A percentile compares a stretch with the other conserved stretches of the same genome.
These are phyloP conservation scores for Ormosia semicastrata DNA, from an alignment of 306 rosid genomes.

Conservation along the genomic window DNA sequence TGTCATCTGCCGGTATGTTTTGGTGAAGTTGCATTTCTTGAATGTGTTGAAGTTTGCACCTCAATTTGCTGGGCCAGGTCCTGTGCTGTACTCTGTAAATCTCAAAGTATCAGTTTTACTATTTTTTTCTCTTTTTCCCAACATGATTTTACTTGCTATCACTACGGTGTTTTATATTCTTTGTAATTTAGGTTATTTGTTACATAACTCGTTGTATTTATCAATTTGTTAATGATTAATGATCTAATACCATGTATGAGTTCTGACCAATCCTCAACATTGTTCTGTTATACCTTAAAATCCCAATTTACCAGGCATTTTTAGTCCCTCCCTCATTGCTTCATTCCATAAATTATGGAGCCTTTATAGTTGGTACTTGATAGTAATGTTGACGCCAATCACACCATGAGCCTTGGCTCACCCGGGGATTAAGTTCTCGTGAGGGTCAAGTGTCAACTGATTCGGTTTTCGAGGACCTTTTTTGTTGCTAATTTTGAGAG, in stretches of 20 bases:
- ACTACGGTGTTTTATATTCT: slow-evolving; percentile 29
- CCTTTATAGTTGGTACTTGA: too few relatives aligned
- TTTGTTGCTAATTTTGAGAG: too few relatives aligned
- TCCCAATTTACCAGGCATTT: neutral
- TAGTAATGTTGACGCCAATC: too few relatives aligned
- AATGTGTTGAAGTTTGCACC: neutral
- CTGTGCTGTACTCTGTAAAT: slow-evolving; percentile 48
- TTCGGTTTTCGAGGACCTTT: too few relatives aligned
- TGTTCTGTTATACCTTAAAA: neutral
- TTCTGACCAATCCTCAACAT: neutral
- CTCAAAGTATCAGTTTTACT: neutral
- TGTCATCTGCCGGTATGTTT: neutral
- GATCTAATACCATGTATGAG: neutral
- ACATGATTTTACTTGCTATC: slow-evolving; percentile 30
- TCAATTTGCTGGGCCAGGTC: neutral
- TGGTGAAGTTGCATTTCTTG: slow-evolving; percentile 19
- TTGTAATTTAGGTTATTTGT: slow-evolving; percentile 26
- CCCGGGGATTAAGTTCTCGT: too few relatives aligned
- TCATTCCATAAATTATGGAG: too few relatives aligned
- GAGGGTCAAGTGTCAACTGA: too few relatives aligned
- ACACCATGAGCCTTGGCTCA: too few relatives aligned
- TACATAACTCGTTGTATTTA: slow-evolving; percentile 21
- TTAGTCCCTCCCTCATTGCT: neutral
- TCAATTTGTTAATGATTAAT: neutral
- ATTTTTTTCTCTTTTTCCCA: slow-evolving; percentile 12